Percentiles rank a stretch among this genome's conserved stretches.
Conservation (phyloP, 2,329 filamentous ascomycete genomes). For the Emmonsia crescens region DNA sequence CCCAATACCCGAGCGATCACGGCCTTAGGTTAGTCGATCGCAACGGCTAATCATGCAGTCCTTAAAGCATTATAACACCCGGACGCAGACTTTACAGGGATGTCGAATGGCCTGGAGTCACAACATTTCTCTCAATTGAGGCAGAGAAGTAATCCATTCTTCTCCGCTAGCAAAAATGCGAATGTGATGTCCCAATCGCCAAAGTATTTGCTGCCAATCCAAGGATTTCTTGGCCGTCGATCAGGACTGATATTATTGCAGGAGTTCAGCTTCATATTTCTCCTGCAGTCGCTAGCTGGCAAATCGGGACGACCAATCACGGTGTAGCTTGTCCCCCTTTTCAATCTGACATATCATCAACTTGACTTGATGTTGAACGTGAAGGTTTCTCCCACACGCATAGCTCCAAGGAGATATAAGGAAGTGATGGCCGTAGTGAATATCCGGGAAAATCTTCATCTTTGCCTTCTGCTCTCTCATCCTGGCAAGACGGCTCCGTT, state of each 20-base stretch:
- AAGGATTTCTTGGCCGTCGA: background rate
- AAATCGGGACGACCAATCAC: background rate
- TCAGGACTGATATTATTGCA: background rate
- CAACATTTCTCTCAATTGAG: background rate
- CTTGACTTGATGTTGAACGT: background rate
- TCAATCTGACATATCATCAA: background rate
- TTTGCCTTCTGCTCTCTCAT: background rate
- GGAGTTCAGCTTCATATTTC: background rate
- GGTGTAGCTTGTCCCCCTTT: background rate
- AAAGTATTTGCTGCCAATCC: background rate
- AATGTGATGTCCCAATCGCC: background rate
- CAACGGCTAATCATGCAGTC: background rate
- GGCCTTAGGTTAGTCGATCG: background rate
- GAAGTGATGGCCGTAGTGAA: background rate
- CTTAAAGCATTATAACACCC: background rate
- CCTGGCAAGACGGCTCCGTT: background rate
- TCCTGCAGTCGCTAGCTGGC: background rate
- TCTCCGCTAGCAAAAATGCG: background rate
- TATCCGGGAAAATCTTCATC: background rate
- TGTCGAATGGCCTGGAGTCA: background rate
- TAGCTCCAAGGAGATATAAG: background rate
- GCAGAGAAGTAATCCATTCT: background rate
- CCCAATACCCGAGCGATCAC: background rate
- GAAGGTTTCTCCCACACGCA: background rate
- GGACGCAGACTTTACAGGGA: background rate